phyloP scores from a whole-genome alignment of 208 protist genomes.

The Leishmania tarentolae region DNA sequence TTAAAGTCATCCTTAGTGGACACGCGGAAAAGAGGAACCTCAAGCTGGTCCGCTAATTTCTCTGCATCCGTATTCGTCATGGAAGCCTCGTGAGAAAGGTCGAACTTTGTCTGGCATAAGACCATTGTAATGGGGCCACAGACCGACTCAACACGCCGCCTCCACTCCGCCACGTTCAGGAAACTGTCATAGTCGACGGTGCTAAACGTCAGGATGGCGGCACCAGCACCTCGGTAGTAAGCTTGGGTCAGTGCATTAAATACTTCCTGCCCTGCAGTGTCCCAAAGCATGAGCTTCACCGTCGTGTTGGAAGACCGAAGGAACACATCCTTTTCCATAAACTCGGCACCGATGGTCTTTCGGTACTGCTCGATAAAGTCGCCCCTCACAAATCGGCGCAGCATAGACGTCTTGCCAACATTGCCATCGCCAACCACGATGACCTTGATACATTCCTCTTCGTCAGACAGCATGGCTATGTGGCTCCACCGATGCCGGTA shows the following conservation, averaged over 20 bases:
- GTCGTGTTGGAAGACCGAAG: conserved; percentile 51
- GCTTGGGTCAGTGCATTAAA: conserved; percentile 91
- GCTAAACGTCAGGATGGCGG: conserved; percentile 90
- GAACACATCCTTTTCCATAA: conserved; percentile 92
- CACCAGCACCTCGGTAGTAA: conserved; percentile 93
- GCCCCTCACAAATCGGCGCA: conserved; percentile 90
- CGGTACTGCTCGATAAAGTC: conserved; percentile 93
- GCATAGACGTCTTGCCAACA: conserved; percentile 95
- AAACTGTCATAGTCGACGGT: conserved; percentile 91
- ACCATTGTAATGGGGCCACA: conserved; percentile 88
- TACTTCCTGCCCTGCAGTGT: conserved; percentile 94
- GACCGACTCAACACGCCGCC: conserved; percentile 83
- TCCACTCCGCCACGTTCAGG: conserved; percentile 83
- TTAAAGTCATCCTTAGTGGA: conserved; percentile 95
- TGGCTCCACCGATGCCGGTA: neutral
- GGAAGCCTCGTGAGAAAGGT: conserved; percentile 85
- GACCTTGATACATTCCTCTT: conserved; percentile 91
- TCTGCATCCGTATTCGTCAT: conserved; percentile 90
- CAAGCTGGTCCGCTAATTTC: conserved; percentile 73
- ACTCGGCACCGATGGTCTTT: conserved; percentile 92
- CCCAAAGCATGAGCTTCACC: conserved; percentile 95
- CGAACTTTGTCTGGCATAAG: conserved; percentile 95
- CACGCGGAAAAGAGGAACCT: conserved; percentile 89
- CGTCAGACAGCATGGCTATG: conserved; percentile 41
- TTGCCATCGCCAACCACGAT: conserved; percentile 95